Conservation (phyloP, 2,329 filamentous ascomycete species). For the Penicillium hordei region DNA sequence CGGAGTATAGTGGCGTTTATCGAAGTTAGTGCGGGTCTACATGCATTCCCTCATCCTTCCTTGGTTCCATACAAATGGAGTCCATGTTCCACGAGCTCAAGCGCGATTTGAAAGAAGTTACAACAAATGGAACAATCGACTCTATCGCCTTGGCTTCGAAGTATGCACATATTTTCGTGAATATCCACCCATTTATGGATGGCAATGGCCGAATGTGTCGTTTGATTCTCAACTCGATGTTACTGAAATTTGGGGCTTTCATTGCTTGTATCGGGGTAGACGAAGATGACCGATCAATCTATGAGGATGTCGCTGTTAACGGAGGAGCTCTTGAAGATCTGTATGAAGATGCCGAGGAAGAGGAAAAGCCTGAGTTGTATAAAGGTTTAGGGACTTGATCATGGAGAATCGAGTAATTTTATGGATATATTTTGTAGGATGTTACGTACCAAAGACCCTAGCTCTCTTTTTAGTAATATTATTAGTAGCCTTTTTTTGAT, state of each 20-base stretch:
- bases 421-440: no score
- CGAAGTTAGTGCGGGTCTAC: conserved; percentile 2
- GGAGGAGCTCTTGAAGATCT: not conserved
- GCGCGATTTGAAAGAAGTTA: conserved; percentile 1
- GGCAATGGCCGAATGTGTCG: not conserved
- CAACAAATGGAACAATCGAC: not conserved
- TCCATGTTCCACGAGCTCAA: conserved; percentile 8
- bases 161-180: conserved; percentile 6
- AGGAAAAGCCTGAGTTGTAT: not conserved
- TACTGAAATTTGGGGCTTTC: not conserved
- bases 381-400: not conserved
- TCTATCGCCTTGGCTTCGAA: conserved; percentile 6
- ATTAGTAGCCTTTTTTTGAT: no score
- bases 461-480: no score
- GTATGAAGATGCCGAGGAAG: not conserved
- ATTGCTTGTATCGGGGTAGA: not conserved
- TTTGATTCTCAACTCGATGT: not conserved
- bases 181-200: conserved; percentile 9
- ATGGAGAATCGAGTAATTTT: not conserved
- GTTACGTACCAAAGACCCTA: no score
- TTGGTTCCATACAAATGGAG: conserved; percentile 6
- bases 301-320: not conserved
- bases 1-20: conserved; percentile 7
- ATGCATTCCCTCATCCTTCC: conserved; percentile 1
- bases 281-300: not conserved